phyloP scores from a whole-genome alignment of 371 early-diverging fungal species.

The Mucor plumbeus region DNA sequence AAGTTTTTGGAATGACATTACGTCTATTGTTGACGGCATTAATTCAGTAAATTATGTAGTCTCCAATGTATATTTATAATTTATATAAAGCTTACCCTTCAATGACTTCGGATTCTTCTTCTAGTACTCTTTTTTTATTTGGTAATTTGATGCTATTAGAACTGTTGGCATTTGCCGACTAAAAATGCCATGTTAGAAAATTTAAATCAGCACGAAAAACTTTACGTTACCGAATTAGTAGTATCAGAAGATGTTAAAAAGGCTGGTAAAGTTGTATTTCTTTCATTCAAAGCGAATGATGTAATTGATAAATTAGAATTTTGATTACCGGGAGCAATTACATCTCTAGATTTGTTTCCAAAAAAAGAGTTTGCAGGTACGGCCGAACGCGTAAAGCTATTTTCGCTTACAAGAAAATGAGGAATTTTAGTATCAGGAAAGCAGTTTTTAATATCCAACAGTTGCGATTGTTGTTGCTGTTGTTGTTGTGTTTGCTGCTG shows the following conservation, averaged over 20 bases:
- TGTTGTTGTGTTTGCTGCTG: conserved; percentile 30
- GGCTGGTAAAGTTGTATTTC: conserved; percentile 11
- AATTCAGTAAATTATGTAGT: neutral
- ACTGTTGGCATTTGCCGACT: neutral
- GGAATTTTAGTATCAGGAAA: conserved; percentile 26
- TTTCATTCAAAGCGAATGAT: conserved; percentile 8
- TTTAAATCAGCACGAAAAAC: neutral
- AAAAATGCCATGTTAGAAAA: neutral
- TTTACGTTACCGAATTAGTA: neutral
- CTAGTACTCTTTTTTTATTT: conserved; percentile 9
- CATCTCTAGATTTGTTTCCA: neutral
- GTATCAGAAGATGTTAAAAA: conserved; percentile 16
- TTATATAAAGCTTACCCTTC: conserved; percentile 2
- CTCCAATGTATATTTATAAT: no score
- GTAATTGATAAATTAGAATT: neutral
- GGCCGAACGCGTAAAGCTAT: conserved; percentile 30
- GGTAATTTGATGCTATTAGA: neutral
- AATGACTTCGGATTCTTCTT: conserved; percentile 1
- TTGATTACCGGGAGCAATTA: neutral
- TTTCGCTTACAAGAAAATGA: conserved; percentile 16
- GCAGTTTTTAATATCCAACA: conserved; percentile 24
- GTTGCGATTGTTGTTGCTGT: conserved; percentile 21
- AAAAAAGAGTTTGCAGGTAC: conserved; percentile 16
- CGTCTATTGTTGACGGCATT: neutral
- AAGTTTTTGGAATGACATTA: conserved; percentile 8